Percentiles rank a stretch among this genome's conserved stretches.
These are phyloP conservation scores for Aureobasidium sp. DNA, from an alignment of 2,329 filamentous ascomycete species.

Conservation along the genomic window DNA sequence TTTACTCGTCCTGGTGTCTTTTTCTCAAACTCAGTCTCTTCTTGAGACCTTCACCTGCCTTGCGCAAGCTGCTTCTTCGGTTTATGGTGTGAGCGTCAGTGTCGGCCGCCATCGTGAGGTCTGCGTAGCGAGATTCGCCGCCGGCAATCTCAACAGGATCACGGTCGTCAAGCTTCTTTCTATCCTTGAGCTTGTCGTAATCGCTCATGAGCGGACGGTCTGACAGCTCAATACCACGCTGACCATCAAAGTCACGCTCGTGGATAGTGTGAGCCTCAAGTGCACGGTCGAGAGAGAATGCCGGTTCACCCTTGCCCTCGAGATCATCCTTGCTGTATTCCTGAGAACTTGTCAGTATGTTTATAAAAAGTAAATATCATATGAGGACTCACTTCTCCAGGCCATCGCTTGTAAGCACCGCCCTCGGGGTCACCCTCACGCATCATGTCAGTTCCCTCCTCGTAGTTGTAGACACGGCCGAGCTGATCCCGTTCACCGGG, in stretches of 20 bases:
- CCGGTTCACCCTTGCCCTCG: slow-evolving; percentile 75
- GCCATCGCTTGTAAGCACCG: slow-evolving; percentile 70
- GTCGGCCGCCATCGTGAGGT: slow-evolving; percentile 24
- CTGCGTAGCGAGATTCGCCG: slow-evolving; percentile 24
- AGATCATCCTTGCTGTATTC: slow-evolving; percentile 66
- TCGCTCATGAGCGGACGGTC: slow-evolving; percentile 32
- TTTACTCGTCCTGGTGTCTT: slow-evolving; percentile 11
- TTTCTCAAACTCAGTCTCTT: slow-evolving; percentile 39
- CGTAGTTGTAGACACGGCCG: slow-evolving; percentile 65
- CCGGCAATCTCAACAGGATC: slow-evolving; percentile 27
- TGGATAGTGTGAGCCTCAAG: slow-evolving; percentile 50
- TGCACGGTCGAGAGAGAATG: slow-evolving; percentile 60
- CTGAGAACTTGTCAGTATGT: slow-evolving; percentile 17
- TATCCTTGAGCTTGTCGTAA: slow-evolving; percentile 24
- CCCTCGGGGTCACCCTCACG: slow-evolving; percentile 58
- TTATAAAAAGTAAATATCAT: background rate
- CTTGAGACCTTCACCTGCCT: slow-evolving; percentile 33
- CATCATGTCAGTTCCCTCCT: slow-evolving; percentile 83
- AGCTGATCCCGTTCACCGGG: slow-evolving; percentile 59
- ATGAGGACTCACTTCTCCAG: slow-evolving; percentile 56
- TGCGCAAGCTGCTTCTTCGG: slow-evolving; percentile 28
- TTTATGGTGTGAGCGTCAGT: slow-evolving; percentile 15
- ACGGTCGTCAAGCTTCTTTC: slow-evolving; percentile 20
- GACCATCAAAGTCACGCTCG: slow-evolving; percentile 22
- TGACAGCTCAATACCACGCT: slow-evolving; percentile 35